Evolutionary conservation across 108 stramenopile species (phyloP).

Genomic region (Cyclotella baltica): DNA sequence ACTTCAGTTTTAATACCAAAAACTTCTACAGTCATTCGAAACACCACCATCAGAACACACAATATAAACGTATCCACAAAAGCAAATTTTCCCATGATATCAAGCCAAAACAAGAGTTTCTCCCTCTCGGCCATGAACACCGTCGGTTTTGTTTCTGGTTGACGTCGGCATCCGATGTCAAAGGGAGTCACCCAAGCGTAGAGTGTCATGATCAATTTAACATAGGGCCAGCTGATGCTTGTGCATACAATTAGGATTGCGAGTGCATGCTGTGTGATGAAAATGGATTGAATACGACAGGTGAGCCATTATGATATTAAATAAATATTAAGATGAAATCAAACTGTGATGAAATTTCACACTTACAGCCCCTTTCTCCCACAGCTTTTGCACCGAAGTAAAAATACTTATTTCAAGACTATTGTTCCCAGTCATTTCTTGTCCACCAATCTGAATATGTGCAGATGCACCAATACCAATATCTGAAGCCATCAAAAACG

Average conservation of each 20-base stretch:
- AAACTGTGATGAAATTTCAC: too few relatives aligned
- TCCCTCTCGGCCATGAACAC: slow-evolving; percentile 2
- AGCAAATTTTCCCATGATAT: slow-evolving; percentile 7
- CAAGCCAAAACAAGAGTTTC: not conserved
- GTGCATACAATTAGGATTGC: slow-evolving; percentile 10
- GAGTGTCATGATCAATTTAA: slow-evolving; percentile 4
- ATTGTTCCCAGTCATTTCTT: not conserved
- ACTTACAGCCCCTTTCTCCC: not conserved
- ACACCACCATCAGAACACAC: not conserved
- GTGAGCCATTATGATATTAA: not conserved
- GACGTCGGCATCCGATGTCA: slow-evolving; percentile 5
- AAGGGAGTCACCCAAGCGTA: slow-evolving; percentile 1
- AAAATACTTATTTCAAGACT: slow-evolving; percentile 1
- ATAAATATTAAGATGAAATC: not conserved
- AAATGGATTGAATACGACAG: not conserved
- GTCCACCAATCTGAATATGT: not conserved
- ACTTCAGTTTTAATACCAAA: not conserved
- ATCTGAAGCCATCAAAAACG: not conserved
- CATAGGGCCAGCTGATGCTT: not conserved
- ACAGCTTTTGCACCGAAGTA: not conserved
- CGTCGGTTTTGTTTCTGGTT: not conserved
- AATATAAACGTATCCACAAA: not conserved
- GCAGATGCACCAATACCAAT: not conserved
- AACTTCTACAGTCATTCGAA: slow-evolving; percentile 1
- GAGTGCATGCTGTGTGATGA: not conserved